These are phyloP conservation scores for Yamadazyma kanchanaburiensis DNA, from an alignment of 1,139 yeast genomes.

Conservation along the genomic window DNA sequence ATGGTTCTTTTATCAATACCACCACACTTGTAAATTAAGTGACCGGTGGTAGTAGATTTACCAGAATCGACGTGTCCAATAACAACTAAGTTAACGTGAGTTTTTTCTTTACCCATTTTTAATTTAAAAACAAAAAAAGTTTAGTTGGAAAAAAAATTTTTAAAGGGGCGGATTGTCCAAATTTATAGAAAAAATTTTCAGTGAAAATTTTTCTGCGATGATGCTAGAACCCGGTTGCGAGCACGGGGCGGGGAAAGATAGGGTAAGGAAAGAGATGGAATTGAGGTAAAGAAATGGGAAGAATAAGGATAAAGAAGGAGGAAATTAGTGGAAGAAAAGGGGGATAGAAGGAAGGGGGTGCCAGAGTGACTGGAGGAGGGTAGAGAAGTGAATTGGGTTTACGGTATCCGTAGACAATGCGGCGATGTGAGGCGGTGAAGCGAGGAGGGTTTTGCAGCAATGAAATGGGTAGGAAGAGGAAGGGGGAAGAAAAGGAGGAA, in stretches of 20 bases:
- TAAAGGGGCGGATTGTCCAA: conserved; percentile 8
- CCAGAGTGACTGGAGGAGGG: too few relatives aligned
- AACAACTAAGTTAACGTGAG: conserved; percentile 99
- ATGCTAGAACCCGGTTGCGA: neutral
- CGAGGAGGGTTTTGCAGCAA: neutral
- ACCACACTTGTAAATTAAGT: conserved; percentile 84
- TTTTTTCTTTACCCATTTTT: conserved; percentile 81
- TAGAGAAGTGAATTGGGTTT: neutral
- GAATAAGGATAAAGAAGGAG: neutral
- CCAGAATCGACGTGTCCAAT: conserved; percentile 99
- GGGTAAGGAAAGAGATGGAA: neutral
- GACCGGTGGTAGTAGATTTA: conserved; percentile 52
- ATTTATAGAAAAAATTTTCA: conserved; percentile 10
- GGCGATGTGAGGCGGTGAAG: neutral
- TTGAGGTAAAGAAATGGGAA: neutral
- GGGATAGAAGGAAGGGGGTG: too few relatives aligned
- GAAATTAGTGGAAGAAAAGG: neutral
- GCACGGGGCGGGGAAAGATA: neutral
- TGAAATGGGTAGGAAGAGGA: neutral
- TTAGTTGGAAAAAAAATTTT: conserved; percentile 7
- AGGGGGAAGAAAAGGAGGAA: neutral
- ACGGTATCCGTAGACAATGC: neutral
- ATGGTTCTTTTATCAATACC: conserved; percentile 97
- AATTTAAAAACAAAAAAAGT: conserved; percentile 4
- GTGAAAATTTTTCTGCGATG: conserved; percentile 7